Evolutionary conservation across 352 stramenopile species (phyloP).

Genomic region (Phytopythium boreale): DNA sequence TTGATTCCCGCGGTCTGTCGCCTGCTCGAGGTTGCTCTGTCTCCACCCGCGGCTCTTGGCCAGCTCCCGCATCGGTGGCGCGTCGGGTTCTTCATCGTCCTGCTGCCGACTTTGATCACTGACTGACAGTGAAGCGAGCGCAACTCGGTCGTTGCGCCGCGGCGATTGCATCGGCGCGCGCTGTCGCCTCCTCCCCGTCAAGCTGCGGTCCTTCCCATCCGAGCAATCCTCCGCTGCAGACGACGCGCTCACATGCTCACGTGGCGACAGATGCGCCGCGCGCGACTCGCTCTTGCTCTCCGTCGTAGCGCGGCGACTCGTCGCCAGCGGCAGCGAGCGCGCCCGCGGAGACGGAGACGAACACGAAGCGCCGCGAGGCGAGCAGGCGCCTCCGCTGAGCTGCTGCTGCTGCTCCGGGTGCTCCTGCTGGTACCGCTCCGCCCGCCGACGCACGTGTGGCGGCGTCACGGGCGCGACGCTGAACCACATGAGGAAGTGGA

Average conservation of each 20-base stretch:
- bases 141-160: not conserved
- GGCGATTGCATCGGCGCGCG: not conserved
- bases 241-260: not conserved
- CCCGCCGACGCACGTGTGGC: conserved; percentile 26
- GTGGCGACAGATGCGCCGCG: not conserved
- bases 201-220: not conserved
- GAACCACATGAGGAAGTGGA: conserved; percentile 48
- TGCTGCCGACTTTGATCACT: not conserved
- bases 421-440: conserved; percentile 15
- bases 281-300: not conserved
- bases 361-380: not conserved
- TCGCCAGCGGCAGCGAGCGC: not conserved
- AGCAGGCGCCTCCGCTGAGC: not conserved
- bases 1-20: not conserved
- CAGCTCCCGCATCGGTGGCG: not conserved
- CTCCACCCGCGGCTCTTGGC: not conserved
- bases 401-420: not conserved
- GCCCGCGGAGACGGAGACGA: not conserved
- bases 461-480: conserved; percentile 56
- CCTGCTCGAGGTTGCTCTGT: not conserved
- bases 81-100: not conserved
- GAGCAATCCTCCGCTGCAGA: not conserved
- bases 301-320: not conserved
- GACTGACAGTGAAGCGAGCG: not conserved
- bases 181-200: not conserved